phyloP scores from a whole-genome alignment of 164 flowering plant species.

The Houttuynia cordata region DNA sequence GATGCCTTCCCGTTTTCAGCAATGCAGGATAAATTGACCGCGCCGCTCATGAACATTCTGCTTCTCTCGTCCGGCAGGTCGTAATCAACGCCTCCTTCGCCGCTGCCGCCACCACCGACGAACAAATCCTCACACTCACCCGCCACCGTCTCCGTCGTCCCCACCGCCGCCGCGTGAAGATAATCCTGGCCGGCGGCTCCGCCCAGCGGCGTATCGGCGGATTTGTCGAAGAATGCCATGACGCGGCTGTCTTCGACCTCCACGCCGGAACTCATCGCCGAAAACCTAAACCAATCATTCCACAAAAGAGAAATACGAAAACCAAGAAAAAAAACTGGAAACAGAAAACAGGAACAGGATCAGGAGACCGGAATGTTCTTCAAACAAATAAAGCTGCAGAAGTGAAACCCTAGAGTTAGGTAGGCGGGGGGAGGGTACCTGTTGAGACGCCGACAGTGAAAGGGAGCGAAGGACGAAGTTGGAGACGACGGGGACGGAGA shows the following conservation, averaged over 20 bases:
- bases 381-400: no score
- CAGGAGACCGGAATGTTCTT: no score
- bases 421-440: no score
- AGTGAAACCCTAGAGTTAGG: no score
- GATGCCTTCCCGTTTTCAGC: background rate
- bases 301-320: background rate
- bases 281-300: background rate
- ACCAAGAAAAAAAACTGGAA: background rate
- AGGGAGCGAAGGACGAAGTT: no score
- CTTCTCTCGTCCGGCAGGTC: background rate
- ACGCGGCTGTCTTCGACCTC: conserved; percentile 3
- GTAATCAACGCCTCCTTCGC: background rate
- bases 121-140: background rate
- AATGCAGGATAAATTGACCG: background rate
- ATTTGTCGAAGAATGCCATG: background rate
- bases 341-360: background rate
- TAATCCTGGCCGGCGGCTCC: background rate
- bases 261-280: conserved; percentile 1
- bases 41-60: background rate
- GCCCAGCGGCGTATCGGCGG: background rate
- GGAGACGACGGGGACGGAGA: no score
- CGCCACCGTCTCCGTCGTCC: background rate
- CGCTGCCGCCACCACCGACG: background rate
- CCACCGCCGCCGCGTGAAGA: background rate
- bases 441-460: no score